phyloP scores from a whole-genome alignment of 176 grass and related monocot genomes.

The Chloris gayana region DNA sequence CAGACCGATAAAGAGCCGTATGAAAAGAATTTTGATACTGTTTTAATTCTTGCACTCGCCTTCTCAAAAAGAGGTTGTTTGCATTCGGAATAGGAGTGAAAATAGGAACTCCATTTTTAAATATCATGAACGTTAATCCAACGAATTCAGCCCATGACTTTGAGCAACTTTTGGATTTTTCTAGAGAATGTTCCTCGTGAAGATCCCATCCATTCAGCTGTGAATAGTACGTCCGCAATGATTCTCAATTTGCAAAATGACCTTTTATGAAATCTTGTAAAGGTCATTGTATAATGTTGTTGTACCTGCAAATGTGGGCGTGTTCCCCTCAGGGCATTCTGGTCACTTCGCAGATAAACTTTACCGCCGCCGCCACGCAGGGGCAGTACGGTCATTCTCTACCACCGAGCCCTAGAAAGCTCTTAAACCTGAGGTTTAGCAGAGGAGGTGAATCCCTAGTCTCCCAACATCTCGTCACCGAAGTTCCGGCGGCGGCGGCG shows the following conservation, averaged over 20 bases:
- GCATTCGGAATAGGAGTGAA: too few relatives aligned
- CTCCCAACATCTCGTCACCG: not conserved
- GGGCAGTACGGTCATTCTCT: conserved; percentile 30
- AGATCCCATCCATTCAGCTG: not conserved
- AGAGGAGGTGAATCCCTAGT: not conserved
- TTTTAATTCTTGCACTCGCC: not conserved
- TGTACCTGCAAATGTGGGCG: too few relatives aligned
- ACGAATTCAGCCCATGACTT: not conserved
- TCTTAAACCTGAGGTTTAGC: conserved; percentile 39
- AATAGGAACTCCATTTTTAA: not conserved
- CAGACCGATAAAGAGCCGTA: not conserved
- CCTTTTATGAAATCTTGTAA: too few relatives aligned
- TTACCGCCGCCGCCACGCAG: not conserved
- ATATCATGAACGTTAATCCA: not conserved
- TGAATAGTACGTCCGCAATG: not conserved
- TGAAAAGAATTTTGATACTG: not conserved
- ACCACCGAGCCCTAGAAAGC: not conserved
- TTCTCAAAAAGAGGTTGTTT: too few relatives aligned
- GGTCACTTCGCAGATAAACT: not conserved
- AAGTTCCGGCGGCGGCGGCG: conserved; percentile 24
- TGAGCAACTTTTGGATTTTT: not conserved
- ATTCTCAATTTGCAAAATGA: too few relatives aligned
- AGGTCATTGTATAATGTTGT: too few relatives aligned
- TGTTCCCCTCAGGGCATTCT: conserved; percentile 6
- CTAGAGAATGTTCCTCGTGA: not conserved